These are phyloP conservation scores for Citrus unshiu DNA, from an alignment of 345 rosid genomes.

Conservation along the genomic window DNA sequence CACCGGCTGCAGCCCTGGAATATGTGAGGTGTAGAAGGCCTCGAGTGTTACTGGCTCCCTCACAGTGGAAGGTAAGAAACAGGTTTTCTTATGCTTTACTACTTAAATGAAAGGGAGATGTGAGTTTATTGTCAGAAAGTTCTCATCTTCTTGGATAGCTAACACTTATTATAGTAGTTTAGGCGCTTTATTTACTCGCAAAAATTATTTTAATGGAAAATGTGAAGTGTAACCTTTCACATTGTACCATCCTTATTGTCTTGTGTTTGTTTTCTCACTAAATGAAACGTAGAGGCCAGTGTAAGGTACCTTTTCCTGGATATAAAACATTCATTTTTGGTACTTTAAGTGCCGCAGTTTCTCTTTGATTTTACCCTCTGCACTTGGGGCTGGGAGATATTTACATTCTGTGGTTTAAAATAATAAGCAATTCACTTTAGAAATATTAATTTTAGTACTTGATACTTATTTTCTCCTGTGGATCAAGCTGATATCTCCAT, in stretches of 20 bases:
- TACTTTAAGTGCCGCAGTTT: too few relatives aligned
- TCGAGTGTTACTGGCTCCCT: conserved; percentile 55
- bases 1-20: conserved; percentile 52
- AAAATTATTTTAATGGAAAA: background rate
- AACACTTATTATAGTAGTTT: background rate
- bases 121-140: background rate
- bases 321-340: too few relatives aligned
- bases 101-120: background rate
- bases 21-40: conserved; percentile 62
- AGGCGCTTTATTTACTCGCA: too few relatives aligned
- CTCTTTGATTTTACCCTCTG: background rate
- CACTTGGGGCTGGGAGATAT: background rate
- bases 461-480: background rate
- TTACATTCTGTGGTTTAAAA: background rate
- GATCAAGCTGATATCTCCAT: background rate
- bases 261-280: background rate
- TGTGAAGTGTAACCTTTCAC: background rate
- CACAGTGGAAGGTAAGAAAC: conserved; percentile 56
- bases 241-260: background rate
- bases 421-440: background rate
- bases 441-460: background rate
- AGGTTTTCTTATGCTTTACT: background rate
- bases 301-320: too few relatives aligned
- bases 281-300: too few relatives aligned
- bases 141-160: background rate